Percentiles rank a stretch among this genome's conserved stretches.
phyloP scores from a whole-genome alignment of 169 alveolate genomes.

The Cryptosporidium tyzzeri region DNA sequence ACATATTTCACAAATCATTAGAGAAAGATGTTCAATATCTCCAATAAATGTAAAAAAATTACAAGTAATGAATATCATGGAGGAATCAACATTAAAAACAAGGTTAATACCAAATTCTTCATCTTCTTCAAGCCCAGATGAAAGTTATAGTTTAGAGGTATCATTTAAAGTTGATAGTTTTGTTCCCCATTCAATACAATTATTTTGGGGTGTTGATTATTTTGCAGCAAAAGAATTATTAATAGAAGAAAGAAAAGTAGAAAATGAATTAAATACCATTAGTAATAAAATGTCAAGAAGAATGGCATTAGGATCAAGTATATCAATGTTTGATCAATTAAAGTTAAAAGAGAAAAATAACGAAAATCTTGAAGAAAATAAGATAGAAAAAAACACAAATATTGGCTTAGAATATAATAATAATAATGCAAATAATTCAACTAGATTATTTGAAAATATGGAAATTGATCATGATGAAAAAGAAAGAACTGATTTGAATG shows the following conservation, averaged over 20 bases:
- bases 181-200: constrained; percentile 30
- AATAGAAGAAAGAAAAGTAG: background rate
- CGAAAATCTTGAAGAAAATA: background rate
- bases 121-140: constrained; percentile 73
- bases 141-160: constrained; percentile 47
- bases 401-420: background rate
- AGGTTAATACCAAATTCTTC: constrained; percentile 55
- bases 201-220: constrained; percentile 65
- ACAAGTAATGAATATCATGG: constrained; percentile 10
- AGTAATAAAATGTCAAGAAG: constrained; percentile 11
- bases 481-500: background rate
- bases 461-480: background rate
- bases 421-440: background rate
- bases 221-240: constrained; percentile 1
- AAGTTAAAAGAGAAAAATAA: background rate
- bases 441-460: background rate
- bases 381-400: background rate
- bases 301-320: constrained; percentile 52
- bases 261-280: background rate
- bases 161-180: constrained; percentile 48
- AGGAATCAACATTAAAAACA: constrained; percentile 39
- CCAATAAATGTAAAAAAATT: constrained; percentile 29
- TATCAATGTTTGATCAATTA: constrained; percentile 21
- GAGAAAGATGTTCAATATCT: constrained; percentile 60
- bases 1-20: constrained; percentile 51